Conservation (phyloP, 345 rosid species). For the Populus alba region DNA sequence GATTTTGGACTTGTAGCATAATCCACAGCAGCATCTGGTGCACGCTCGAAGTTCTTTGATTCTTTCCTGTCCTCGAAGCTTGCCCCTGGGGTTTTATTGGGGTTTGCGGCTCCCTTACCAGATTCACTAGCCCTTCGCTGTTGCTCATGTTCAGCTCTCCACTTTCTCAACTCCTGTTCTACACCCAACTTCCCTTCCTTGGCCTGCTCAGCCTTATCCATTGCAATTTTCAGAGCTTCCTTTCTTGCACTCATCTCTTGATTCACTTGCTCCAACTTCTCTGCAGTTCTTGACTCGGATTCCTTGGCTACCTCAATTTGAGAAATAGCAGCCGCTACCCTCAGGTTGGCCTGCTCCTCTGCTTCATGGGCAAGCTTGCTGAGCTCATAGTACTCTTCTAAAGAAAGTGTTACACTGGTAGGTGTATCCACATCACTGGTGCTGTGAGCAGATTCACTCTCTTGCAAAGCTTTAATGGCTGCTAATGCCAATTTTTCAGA, state of each 20-base stretch:
- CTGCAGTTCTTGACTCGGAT: slow-evolving; percentile 50
- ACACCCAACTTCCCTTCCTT: slow-evolving; percentile 77
- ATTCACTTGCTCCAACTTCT: slow-evolving; percentile 61
- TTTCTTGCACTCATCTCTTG: slow-evolving; percentile 53
- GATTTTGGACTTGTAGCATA: slow-evolving; percentile 30
- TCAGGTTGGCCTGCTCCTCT: slow-evolving; percentile 65
- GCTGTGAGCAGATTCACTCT: slow-evolving; percentile 59
- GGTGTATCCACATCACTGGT: slow-evolving; percentile 39
- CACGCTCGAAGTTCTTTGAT: slow-evolving; percentile 17
- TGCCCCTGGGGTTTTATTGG: slow-evolving; percentile 24
- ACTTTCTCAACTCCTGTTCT: slow-evolving; percentile 82
- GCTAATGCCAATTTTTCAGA: slow-evolving; percentile 81
- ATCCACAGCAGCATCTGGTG: slow-evolving; percentile 12
- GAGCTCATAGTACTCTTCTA: slow-evolving; percentile 85
- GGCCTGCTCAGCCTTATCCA: slow-evolving; percentile 84
- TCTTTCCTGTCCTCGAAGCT: slow-evolving; percentile 44
- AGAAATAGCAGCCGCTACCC: slow-evolving; percentile 66
- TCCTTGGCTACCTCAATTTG: slow-evolving; percentile 75
- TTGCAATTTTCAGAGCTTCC: slow-evolving; percentile 53
- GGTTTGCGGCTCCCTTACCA: slow-evolving; percentile 28
- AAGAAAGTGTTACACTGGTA: slow-evolving; percentile 60
- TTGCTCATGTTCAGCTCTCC: slow-evolving; percentile 80
- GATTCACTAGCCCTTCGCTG: slow-evolving; percentile 53
- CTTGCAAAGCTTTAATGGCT: slow-evolving; percentile 82
- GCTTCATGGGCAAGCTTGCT: slow-evolving; percentile 79